Conservation (phyloP, 352 stramenopile species). For the Phytophthora fragariae region DNA sequence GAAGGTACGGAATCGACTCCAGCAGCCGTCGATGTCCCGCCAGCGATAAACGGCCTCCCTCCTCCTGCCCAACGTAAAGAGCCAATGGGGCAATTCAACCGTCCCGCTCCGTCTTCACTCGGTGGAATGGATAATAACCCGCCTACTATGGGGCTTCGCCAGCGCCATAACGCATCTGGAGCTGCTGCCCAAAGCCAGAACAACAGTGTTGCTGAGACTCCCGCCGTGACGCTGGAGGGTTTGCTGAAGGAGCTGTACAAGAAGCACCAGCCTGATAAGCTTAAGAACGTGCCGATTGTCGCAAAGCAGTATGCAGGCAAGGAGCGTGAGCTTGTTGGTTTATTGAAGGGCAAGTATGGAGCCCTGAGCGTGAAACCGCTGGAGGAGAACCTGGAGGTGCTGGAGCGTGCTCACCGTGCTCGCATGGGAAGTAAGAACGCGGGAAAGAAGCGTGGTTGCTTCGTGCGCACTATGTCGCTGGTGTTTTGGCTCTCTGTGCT, state of each 20-base stretch:
- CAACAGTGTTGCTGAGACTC: conserved; percentile 1
- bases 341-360: conserved; percentile 79
- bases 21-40: background rate
- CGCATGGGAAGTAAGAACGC: conserved; percentile 3
- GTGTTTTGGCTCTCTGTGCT: conserved; percentile 43
- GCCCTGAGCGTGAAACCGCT: conserved; percentile 76
- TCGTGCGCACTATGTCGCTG: conserved; percentile 37
- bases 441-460: conserved; percentile 40
- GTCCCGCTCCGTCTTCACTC: background rate
- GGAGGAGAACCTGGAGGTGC: conserved; percentile 59
- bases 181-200: conserved; percentile 11
- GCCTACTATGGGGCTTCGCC: conserved; percentile 33
- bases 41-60: conserved; percentile 4
- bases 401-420: conserved; percentile 38
- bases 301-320: conserved; percentile 69
- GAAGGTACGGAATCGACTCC: conserved; percentile 1
- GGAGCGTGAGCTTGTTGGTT: conserved; percentile 65
- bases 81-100: background rate
- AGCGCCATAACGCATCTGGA: conserved; percentile 29
- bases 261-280: conserved; percentile 79
- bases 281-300: conserved; percentile 67
- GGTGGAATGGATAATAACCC: conserved; percentile 12
- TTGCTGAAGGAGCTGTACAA: conserved; percentile 76
- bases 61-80: conserved; percentile 12
- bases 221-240: conserved; percentile 53